Percentiles rank a stretch among this genome's conserved stretches.
Evolutionary conservation across 1,284 basidiomycete species (phyloP).

Genomic region (Trichosporon ovoides): DNA sequence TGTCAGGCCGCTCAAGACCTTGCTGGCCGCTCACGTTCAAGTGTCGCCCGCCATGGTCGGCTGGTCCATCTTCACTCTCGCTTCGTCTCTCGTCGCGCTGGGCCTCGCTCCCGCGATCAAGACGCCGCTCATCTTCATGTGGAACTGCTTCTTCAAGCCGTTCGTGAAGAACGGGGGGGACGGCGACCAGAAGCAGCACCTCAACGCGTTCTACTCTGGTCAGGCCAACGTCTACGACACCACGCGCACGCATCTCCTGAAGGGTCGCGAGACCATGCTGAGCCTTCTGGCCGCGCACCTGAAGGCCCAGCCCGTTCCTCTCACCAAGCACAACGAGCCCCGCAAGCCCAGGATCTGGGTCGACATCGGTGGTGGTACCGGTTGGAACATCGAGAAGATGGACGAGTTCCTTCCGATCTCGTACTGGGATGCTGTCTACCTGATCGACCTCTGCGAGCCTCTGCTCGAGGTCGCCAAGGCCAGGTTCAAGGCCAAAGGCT

Average conservation of each 20-base stretch:
- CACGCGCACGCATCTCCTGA: conserved; percentile 58
- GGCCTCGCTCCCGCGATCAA: conserved; percentile 22
- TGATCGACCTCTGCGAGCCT: conserved; percentile 70
- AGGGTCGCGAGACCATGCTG: conserved; percentile 67
- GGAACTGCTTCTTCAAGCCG: conserved; percentile 51
- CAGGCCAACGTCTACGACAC: conserved; percentile 67
- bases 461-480: conserved; percentile 65
- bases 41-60: conserved; percentile 22
- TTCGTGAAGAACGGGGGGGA: conserved; percentile 35
- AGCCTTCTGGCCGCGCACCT: conserved; percentile 65
- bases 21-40: conserved; percentile 22
- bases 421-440: conserved; percentile 65
- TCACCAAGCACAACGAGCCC: conserved; percentile 1
- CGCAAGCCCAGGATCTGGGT: conserved; percentile 60
- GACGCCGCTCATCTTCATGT: conserved; percentile 43
- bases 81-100: conserved; percentile 23
- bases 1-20: conserved; percentile 28
- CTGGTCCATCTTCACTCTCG: conserved; percentile 24
- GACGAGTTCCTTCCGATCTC: conserved; percentile 62
- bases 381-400: conserved; percentile 77
- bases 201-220: conserved; percentile 59
- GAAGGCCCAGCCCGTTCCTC: conserved; percentile 48
- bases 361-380: conserved; percentile 76
- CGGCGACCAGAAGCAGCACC: conserved; percentile 42
- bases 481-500: conserved; percentile 64